Base-by-base conservation (phyloP, 768 basidiomycete species). In the Trametes villosa region DNA sequence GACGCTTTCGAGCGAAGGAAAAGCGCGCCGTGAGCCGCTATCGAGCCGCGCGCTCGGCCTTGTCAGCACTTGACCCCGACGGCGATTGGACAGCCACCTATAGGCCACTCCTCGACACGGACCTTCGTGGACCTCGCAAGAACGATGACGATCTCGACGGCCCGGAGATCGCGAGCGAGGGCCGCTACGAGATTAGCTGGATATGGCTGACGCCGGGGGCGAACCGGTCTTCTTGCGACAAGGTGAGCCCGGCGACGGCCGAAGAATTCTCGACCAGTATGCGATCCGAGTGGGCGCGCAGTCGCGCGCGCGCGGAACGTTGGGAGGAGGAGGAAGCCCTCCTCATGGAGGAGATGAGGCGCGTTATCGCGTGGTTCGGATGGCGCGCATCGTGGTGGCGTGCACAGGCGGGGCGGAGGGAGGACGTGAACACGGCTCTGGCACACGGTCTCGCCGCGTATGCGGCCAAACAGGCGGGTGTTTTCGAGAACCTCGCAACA, bases 261-360 rank as follows among this genome's bases (percentile, higher is more conserved):
- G 15, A 36, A 20, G 48, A 57, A 11, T 52, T 61, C 15, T 29
- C 29, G 3, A 30, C 38, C 15, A 54, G 40, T 18, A 60, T 60
- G 49, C 59, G 53, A 4, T 47, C 38, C 15, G 59, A 65, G 30
- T 65, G 63, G 63, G 54, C 55, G 13, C 73, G 71, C 48, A 62
- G 67, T 0, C 51, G 65, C 3, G 76, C 76, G 0, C 60, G 73
- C 0, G 71, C 71, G 1, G 63, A 71, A 46, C 65, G 73, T 0
- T 78, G 75, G 75, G 67, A 67, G 29, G 76, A 79, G 55, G 76
- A 79, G 50, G 70, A 71, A 18, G 24, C 67, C 0, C 63, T 78
- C 3, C 60, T 79, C 0, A 46, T 64, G 11, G 77, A 77, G 52
- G 77, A 79, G 57, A 76, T 76, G 75, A 48, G 68, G 1, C 64